Percentiles rank a stretch among this genome's conserved stretches.
phyloP scores from a whole-genome alignment of 2,329 filamentous ascomycete genomes.

The Myriosclerotinia duriaeana region DNA sequence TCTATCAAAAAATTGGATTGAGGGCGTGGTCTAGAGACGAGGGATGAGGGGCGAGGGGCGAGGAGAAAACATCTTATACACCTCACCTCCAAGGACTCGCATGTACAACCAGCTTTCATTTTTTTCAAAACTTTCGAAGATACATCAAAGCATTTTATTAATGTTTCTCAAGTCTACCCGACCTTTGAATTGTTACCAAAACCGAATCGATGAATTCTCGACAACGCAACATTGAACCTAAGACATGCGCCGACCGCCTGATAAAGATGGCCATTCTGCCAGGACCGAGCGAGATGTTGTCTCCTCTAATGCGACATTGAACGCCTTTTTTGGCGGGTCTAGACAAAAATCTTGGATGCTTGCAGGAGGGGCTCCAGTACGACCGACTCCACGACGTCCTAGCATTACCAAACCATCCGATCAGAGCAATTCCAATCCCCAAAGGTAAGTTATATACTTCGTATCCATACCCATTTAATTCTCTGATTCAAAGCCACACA shows the following conservation, averaged over 20 bases:
- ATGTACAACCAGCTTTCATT: too few relatives aligned
- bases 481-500: neutral
- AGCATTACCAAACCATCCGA: constrained; percentile 28
- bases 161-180: constrained; percentile 23
- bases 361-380: constrained; percentile 33
- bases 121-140: too few relatives aligned
- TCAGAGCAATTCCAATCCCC: constrained; percentile 24
- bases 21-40: neutral
- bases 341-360: constrained; percentile 42
- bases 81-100: too few relatives aligned
- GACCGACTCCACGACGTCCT: constrained; percentile 37
- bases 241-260: constrained; percentile 40
- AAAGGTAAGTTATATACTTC: constrained; percentile 28
- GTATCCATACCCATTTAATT: too few relatives aligned
- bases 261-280: constrained; percentile 35
- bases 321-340: constrained; percentile 40
- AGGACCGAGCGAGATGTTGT: constrained; percentile 39
- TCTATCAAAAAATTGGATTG: neutral
- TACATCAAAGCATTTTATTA: constrained; percentile 7
- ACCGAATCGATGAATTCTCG: constrained; percentile 28
- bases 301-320: constrained; percentile 41
- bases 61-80: constrained; percentile 3
- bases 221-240: constrained; percentile 22
- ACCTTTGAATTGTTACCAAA: constrained; percentile 21
- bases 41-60: neutral